Evolutionary conservation across 1,284 basidiomycete genomes (phyloP), one percentile per base, ranked within the genome.

Genomic region (Exobasidium cylindrosporum): DNA sequence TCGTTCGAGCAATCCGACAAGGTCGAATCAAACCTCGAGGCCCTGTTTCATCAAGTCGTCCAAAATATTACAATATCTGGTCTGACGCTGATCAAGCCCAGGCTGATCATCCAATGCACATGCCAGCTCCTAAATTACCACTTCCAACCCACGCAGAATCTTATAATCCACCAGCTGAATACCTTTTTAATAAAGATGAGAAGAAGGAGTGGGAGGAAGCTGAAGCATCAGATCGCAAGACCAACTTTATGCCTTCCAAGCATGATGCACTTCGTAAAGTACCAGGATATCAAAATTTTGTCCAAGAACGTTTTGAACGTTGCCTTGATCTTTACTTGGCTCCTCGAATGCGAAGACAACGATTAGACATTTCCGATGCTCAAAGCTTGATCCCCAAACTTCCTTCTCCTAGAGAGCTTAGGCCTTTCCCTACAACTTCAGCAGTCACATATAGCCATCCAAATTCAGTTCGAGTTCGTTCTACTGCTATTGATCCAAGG

Each of bases 101-200:
- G 17, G 64, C 72, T 5, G 59, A 65, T 21, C 92, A 93, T 30
- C 82, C 84, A 13, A 85, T 85, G 84, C 83, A 85, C 79, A 88
- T 94, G 76, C 90, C 95, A 23, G 94, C 96, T 5, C 96, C 96
- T 2, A 97, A 97, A 82, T 86, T 88, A 3, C 85, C 87, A 28
- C 87, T 96, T 0, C 96, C 96, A 1, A 89, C 88, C 11, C 90
- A 97, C 70, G 87, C 88, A 40, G 94, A 98, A 82, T 97, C 94
- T 1, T 99, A 98, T 82, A 99, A 99, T 79, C 96, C 96, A 26
- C 96, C 96, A 2, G 91, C 89, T 74, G 96, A 99, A 82, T 97
- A 98, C 80, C 85, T 99, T 2, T 92, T 92, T n/a, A 89, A 89
- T 13, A 87, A 89, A 59, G 86, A 88, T 69, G 95, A 97, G 81